Base-by-base conservation (phyloP, 148 eudicot genomes). In the Cornus kousa region DNA sequence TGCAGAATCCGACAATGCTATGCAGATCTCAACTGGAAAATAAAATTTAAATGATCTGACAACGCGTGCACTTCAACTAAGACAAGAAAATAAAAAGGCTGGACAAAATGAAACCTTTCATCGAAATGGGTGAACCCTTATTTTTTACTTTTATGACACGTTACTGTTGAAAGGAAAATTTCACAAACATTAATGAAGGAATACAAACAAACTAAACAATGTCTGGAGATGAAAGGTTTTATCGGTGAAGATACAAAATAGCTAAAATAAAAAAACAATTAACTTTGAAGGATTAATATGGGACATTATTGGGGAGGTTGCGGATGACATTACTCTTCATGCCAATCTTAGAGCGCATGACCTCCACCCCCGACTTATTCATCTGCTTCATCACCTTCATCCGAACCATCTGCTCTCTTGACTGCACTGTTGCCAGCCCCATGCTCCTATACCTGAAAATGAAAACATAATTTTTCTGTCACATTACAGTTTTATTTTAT, bases 321-420 rank as follows among this genome's bases (percentile, higher is more conserved):
- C 89, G 89, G 67, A 94, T 94, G 77, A 92, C 94, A 64, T 97
- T 97, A 74, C 90, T 97, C 88, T 94, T 97, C 91, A 94, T 92
- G 71, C 98, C 99, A 1, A 97, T 91, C 88, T 87, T 92, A 28
- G 87, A 78, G 48, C 91, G 87, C 99, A 97, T 94, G 24, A 83
- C 87, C 74, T 92, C 96, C 55, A 89, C 94, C 24, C 97, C 96
- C 3, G 90, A 78, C 76, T 85, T 83, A 78, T 75, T 92, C 85
- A 97, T 97, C 83, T 88, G 89, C 82, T 90, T 97, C 91, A 97
- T 62, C 74, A 92, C 98, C 89, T 97, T 97, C 97, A 97, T 86
- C 75, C 97, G 87, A 59, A 92, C 90, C 23, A 71, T 83, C 14
- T 86, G 81, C 85, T 94, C 95, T 80, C 83, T 94, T 10, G 99